phyloP scores from a whole-genome alignment of 179 eudicot species.

The Actinidia polygama region DNA sequence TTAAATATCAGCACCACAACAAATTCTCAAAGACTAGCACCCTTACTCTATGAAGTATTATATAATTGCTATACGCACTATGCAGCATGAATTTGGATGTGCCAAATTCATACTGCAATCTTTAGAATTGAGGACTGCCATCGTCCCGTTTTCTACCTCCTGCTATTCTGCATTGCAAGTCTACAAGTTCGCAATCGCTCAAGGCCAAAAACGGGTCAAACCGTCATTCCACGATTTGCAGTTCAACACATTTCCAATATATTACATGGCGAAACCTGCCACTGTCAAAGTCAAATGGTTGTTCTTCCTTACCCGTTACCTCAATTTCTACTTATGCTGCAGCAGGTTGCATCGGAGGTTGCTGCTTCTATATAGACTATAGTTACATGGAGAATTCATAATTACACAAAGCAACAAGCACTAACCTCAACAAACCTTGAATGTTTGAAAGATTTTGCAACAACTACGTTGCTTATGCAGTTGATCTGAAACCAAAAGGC shows the following conservation, averaged over 20 bases:
- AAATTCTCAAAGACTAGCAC: neutral
- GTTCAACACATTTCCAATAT: neutral
- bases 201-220: too few relatives aligned
- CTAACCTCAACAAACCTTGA: neutral
- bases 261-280: too few relatives aligned
- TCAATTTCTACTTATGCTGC: too few relatives aligned
- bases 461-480: neutral
- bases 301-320: too few relatives aligned
- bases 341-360: too few relatives aligned
- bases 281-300: neutral
- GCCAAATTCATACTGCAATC: neutral
- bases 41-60: neutral
- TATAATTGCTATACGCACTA: neutral
- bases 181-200: too few relatives aligned
- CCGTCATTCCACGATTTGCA: neutral
- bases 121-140: neutral
- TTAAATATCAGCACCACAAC: neutral
- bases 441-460: neutral
- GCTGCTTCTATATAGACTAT: too few relatives aligned
- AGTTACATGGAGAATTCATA: neutral
- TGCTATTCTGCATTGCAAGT: neutral
- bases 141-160: neutral
- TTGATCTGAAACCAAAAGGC: neutral
- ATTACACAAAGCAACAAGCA: neutral
- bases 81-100: neutral